Evolutionary conservation across 1,139 yeast species (phyloP), one percentile per base, ranked within the genome.

Genomic region (Blastobotrys aristatus): DNA sequence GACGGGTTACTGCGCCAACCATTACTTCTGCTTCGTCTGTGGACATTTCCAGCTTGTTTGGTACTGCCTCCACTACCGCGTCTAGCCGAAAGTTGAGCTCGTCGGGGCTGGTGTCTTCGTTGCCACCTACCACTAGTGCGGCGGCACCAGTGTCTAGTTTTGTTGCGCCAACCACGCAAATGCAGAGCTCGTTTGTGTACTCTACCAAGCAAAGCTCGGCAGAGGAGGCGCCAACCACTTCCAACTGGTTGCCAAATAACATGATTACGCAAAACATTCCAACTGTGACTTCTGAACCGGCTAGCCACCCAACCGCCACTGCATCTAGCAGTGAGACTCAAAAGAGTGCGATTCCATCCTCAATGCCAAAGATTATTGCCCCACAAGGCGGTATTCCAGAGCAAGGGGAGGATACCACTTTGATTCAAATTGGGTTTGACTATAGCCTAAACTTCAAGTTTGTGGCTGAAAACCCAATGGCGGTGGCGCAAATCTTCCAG

Each of bases 401-500:
- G 13, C 55, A 55, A 33, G 65, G 69, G 22, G 53, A 56, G 27
- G 63, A 61, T 43, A 58, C 66, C 8, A 55, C 59, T 40, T 55
- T 66, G 21, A 56, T 69, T 22, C 72, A 68, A 52, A 57, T 71
- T 48, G 75, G 73, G 1, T 71, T 71, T 56, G 61, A 62, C 47
- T 66, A 67, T 48, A 58, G 67, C 3, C 58, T 71, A 43, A 70
- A 71, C 57, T 71, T 71, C 51, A 68, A 66, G 30, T 70, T 69
- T 55, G 67, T 71, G 30, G 73, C 66, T 7, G 53, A 56, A 31
- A 61, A 69, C 53, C 70, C 74, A 11, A 53, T 70, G 21, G 61
- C 74, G 2, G 73, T 69, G 5, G 73, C 75, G 10, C 75, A 71
- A 57, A 66, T 71, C 46, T 70, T 71, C 54, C 61, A 66, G 39